Conservation (phyloP, 73 alveolate genomes). For the Paramecium sonneborni region DNA sequence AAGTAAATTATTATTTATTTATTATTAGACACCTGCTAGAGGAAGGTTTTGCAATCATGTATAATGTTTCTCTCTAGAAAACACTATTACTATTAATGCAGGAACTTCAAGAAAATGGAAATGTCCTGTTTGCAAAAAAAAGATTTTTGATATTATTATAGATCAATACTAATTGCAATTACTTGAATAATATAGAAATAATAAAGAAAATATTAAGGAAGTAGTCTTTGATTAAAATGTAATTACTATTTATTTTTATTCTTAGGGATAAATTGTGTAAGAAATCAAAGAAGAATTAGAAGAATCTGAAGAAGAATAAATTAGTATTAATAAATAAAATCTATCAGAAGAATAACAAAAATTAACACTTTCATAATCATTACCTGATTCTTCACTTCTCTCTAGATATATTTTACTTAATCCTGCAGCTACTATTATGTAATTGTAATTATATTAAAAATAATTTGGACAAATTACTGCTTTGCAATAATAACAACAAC, state of each 20-base stretch:
- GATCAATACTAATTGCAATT: slow-evolving; percentile 32
- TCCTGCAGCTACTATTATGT: not conserved
- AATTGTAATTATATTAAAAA: too few species aligned
- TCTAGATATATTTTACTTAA: not conserved
- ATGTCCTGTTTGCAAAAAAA: slow-evolving; percentile 62
- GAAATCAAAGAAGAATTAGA: slow-evolving; percentile 34
- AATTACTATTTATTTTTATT: not conserved
- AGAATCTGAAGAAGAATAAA: slow-evolving; percentile 59
- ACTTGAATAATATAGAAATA: slow-evolving; percentile 26
- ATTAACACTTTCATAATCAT: not conserved
- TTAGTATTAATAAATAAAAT: not conserved
- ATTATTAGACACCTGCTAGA: slow-evolving; percentile 63
- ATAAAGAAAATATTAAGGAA: slow-evolving; percentile 32
- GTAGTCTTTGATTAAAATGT: slow-evolving; percentile 60
- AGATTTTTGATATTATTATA: slow-evolving; percentile 41
- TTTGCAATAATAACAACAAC: not conserved
- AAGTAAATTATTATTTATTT: not conserved
- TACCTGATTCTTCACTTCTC: not conserved
- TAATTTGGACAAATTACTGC: not conserved
- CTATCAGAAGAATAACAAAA: not conserved
- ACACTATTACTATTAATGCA: slow-evolving; percentile 56
- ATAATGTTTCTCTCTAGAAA: slow-evolving; percentile 64
- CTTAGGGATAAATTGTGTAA: slow-evolving; percentile 15
- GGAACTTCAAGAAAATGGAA: slow-evolving; percentile 65
- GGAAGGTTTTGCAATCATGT: slow-evolving; percentile 62